Evolutionary conservation across 345 rosid genomes (phyloP), one percentile per base, ranked within the genome.

Genomic region (Linum trigynum): DNA sequence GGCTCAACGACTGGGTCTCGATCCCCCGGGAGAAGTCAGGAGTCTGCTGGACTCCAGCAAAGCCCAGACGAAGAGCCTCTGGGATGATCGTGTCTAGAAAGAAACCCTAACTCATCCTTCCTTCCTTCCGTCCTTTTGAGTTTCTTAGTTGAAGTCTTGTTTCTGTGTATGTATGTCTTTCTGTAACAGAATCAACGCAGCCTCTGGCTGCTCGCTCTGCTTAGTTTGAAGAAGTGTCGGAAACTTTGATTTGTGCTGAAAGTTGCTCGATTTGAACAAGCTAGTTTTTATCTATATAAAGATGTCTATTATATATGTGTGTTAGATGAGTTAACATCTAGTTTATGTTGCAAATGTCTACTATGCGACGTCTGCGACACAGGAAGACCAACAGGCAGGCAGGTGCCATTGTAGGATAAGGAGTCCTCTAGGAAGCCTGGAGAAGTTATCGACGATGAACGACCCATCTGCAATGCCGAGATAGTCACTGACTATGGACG

Each of bases 391-490:
- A 37, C 71, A 61, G 0, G 86, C 32, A 23, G 32, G 32, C 59
- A 0, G 98, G 98, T 57, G 86, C 40, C 38, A 73, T 65, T 0
- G 96, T 85, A 67, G 96, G 40, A 88, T 64, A 10, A 79, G 59
- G 11, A 92, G 85, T 39, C 81, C 92, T 4, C 48, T 65, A 3
- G 86, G 84, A 56, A 92, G 79, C 48, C 89, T 82, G 0, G 90
- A 85, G 75, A 88, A 84, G 75, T 86, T 80, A 38, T 83, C 74
- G 14, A 71, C 95, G 2, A 84, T 74, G 71, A 37, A 84, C 0
- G 97, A 90, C 2, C 87, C 94, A 1, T 90, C 86, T 10, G 80
- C 80, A 57, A 92, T 82, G 12, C 97, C 97, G 36, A 90, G 79
- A 68, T 80, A 86, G 62, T 97, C 92, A 6, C 95, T 88, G 36